Evolutionary conservation across 306 rosid genomes (phyloP), one percentile per base, ranked within the genome.

Genomic region (Inga laurina): DNA sequence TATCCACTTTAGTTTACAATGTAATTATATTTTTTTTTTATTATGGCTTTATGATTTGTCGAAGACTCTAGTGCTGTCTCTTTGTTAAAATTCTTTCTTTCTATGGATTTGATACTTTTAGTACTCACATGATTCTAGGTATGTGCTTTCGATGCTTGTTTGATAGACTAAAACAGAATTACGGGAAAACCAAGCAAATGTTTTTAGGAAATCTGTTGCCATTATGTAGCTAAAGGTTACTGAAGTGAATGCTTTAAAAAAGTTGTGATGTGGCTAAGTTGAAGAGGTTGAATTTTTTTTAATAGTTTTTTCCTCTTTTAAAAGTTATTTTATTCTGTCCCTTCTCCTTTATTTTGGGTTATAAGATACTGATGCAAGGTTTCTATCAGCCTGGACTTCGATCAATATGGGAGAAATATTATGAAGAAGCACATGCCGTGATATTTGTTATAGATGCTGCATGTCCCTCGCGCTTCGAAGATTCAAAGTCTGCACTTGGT

Each of bases 331-430:
- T 70, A 30, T 59, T 75, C 82, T 35, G 30, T 75, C 71, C 67
- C 57, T 27, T 81, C 65, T 30, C 64, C 56, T 45, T 7, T 62
- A 14, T 71, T 46, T 62, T 62, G 35, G 43, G 37, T 72, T 83
- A 85, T 54, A 22, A 72, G 61, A 72, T 76, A 51, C 65, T 88
- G 76, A 92, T 80, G 49, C 83, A 79, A 69, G 57, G 61, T 77
- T 79, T 78, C 68, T 88, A 44, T 71, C 95, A 97, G 98, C 91
- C 88, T 70, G 99, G 99, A 77, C 99, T 97, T 87, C 95, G 97
- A 83, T 94, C 98, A 77, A 94, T 97, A 83, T 97, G 99, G 99
- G 99, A 97, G 89, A 97, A 97, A 74, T 97, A 97, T 84, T 97
- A 89, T 79, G 99, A 97, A 90, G 99, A 97, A 86, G 93, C 99